A percentile compares a stretch with the other conserved stretches of the same genome.
phyloP scores from a whole-genome alignment of 352 stramenopile species.

The Globisporangium middletonii region DNA sequence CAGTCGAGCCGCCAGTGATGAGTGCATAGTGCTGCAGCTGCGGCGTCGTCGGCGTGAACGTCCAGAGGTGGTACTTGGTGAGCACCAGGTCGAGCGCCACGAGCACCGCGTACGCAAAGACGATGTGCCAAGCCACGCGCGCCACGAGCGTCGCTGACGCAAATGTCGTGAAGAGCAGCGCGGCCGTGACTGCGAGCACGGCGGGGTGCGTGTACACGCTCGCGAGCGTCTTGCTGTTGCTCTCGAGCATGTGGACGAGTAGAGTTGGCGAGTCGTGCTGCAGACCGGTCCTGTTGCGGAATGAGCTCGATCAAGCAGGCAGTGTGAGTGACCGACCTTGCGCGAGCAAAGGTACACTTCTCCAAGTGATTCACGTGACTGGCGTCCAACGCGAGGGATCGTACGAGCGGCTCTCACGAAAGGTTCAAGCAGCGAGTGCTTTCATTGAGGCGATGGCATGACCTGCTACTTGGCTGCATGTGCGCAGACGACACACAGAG shows the following conservation, averaged over 20 bases:
- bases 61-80: constrained; percentile 61
- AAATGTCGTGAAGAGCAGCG: too few species aligned
- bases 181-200: neutral
- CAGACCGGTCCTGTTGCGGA: neutral
- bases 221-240: constrained; percentile 7
- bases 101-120: too few species aligned
- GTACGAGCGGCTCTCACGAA: too few species aligned
- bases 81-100: constrained; percentile 38
- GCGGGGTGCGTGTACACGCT: constrained; percentile 7
- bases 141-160: too few species aligned
- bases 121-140: constrained; percentile 11
- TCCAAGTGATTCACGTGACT: constrained; percentile 15
- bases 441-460: too few species aligned
- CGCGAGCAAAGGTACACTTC: too few species aligned
- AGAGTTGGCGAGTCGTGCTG: neutral
- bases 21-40: constrained; percentile 52
- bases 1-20: constrained; percentile 35
- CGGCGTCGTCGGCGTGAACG: constrained; percentile 42
- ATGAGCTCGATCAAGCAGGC: too few species aligned
- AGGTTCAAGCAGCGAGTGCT: too few species aligned
- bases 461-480: too few species aligned
- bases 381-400: too few species aligned
- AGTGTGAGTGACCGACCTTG: too few species aligned
- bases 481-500: too few species aligned
- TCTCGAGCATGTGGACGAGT: neutral